Conservation (phyloP, 2,329 filamentous ascomycete genomes). For the Fusarium chaquense region DNA sequence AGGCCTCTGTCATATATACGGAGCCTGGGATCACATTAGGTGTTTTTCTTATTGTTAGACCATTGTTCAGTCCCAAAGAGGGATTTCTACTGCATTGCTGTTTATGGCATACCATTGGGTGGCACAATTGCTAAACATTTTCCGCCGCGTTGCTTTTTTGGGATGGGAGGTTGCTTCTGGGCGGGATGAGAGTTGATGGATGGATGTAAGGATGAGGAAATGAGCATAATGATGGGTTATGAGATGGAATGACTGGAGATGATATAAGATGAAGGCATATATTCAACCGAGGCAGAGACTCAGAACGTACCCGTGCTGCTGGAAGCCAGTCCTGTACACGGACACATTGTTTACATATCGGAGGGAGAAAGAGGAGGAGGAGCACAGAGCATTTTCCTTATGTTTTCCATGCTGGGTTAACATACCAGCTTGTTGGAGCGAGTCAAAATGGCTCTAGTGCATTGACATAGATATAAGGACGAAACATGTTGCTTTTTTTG, state of each 20-base stretch:
- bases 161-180: slow-evolving; percentile 20
- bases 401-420: slow-evolving; percentile 26
- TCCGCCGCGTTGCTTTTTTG: slow-evolving; percentile 16
- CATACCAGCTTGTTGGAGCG: neutral
- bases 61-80: slow-evolving; percentile 31
- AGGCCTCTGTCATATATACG: slow-evolving; percentile 8
- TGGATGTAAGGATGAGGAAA: slow-evolving; percentile 33
- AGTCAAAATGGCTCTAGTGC: slow-evolving; percentile 23
- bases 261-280: slow-evolving; percentile 18
- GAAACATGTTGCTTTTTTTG: slow-evolving; percentile 34
- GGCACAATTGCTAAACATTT: slow-evolving; percentile 38
- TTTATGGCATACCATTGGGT: slow-evolving; percentile 33
- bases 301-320: slow-evolving; percentile 13
- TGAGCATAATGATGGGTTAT: slow-evolving; percentile 36
- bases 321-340: slow-evolving; percentile 22
- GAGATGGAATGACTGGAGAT: slow-evolving; percentile 27
- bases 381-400: slow-evolving; percentile 31
- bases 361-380: slow-evolving; percentile 19
- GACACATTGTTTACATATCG: slow-evolving; percentile 24
- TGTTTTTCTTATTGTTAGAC: slow-evolving; percentile 45
- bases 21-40: slow-evolving; percentile 25
- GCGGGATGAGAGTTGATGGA: slow-evolving; percentile 33
- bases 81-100: slow-evolving; percentile 26
- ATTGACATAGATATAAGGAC: slow-evolving; percentile 43
- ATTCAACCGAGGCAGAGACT: slow-evolving; percentile 9